Conservation (phyloP, 306 rosid genomes). For the Dicorynia guianensis region DNA sequence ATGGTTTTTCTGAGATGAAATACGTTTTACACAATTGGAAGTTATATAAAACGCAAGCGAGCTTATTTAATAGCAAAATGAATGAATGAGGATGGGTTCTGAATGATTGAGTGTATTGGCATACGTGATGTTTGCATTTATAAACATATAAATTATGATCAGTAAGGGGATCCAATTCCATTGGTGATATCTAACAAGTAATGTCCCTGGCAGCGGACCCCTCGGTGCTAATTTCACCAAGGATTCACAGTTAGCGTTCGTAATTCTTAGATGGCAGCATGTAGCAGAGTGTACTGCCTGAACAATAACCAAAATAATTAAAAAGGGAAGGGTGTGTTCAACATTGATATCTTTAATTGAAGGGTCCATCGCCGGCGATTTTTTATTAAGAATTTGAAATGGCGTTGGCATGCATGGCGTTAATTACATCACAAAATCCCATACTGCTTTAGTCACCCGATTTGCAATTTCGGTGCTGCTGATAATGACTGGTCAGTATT, state of each 20-base stretch:
- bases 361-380: background rate
- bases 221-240: background rate
- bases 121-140: too few relatives aligned
- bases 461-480: background rate
- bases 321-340: background rate
- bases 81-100: too few relatives aligned
- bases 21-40: too few relatives aligned
- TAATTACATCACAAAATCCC: background rate
- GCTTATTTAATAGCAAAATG: too few relatives aligned
- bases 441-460: background rate
- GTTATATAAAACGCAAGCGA: too few relatives aligned
- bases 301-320: background rate
- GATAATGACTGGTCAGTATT: slow-evolving; percentile 13
- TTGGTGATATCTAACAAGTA: background rate
- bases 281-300: background rate
- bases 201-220: background rate
- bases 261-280: background rate
- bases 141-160: too few relatives aligned
- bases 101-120: too few relatives aligned
- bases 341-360: background rate
- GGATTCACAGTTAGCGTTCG: too few relatives aligned
- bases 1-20: too few relatives aligned
- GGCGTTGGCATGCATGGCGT: too few relatives aligned
- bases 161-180: too few relatives aligned
- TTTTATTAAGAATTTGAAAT: background rate